These are phyloP conservation scores for Xanthoceras sorbifolium DNA, from an alignment of 345 rosid genomes.

Conservation along the genomic window DNA sequence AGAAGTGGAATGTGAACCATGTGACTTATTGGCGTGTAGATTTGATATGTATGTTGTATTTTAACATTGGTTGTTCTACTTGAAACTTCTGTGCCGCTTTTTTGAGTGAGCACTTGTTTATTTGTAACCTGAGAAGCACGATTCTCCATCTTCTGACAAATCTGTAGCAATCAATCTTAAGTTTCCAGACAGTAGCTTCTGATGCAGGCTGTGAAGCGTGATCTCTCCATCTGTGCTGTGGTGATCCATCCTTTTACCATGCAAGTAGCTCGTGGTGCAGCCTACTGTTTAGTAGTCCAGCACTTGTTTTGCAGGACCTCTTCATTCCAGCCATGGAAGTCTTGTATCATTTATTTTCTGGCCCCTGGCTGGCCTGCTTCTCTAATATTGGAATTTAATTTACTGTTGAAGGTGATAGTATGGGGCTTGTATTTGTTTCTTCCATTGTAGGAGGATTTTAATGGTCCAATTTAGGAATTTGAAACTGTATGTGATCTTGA, in stretches of 20 bases:
- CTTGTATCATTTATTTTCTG: not conserved
- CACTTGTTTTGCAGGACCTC: not conserved
- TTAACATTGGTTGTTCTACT: not conserved
- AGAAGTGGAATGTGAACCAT: not conserved
- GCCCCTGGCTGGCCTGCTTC: not conserved
- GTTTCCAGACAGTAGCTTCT: not conserved
- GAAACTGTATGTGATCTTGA: not conserved
- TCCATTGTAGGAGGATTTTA: conserved; percentile 3
- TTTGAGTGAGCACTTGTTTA: not conserved
- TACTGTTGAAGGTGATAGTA: not conserved
- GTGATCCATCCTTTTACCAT: conserved; percentile 4
- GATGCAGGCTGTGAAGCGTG: not conserved
- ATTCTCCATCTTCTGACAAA: not conserved
- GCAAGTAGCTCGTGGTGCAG: not conserved
- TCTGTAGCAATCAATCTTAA: not conserved
- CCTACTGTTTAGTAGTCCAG: not conserved
- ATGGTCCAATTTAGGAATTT: conserved; percentile 9
- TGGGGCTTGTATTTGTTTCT: not conserved
- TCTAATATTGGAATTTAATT: not conserved
- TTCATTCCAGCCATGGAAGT: not conserved
- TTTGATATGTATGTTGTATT: conserved; percentile 6
- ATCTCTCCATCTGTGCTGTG: not conserved
- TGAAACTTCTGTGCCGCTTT: not conserved
- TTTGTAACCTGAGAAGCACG: not conserved
- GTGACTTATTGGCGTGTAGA: not conserved